Base-by-base conservation (phyloP, 331 rosid species). In the Quercus phellos region DNA sequence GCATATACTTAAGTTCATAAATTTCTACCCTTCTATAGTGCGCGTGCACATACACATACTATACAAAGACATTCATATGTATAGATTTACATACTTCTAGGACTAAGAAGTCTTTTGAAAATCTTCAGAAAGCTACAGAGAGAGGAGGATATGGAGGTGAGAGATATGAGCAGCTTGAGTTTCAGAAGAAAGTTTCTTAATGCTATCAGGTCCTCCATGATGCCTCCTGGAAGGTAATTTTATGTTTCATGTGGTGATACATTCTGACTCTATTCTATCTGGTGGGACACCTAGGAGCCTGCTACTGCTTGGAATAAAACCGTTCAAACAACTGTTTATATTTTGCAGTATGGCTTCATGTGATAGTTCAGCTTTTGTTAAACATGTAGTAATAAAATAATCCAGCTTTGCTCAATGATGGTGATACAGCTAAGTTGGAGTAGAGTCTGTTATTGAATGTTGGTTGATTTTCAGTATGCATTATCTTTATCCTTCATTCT, bases 61-160 rank as follows among this genome's bases (percentile, higher is more conserved):
- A 10, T 19, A 7, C 66, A 29, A 12, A 61, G 16, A 16, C 43
- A 29, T 63, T 16, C 69, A 63, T 63, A 14, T 11, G 16, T 18
- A 26, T 8, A 63, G 21, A 63, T n/a, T 63, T 63, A 5, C 22
- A 2, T 63, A 21, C 55, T 35, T 70, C 29, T 50, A 53, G 56
- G n/a, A 38, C 75, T 71, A 59, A 71, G 21, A 22, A 22, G 30
- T 14, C 59, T 55, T 27, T 59, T 11, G 27, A 61, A 73, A 34
- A 60, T 74, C 77, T 51, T 82, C 90, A 94, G 99, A 90, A 87
- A 86, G 99, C 99, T 66, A 80, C 96, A 2, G 92, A 92, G 76
- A 90, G 99, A 87, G 97, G 94, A 77, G 97, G 94, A 16, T 92
- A 94, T 75, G 99, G 99, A 77, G 87, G 75, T 82, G 99, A 94